phyloP scores from a whole-genome alignment of 495 filamentous ascomycete species.

The Penicilliopsis zonata region DNA sequence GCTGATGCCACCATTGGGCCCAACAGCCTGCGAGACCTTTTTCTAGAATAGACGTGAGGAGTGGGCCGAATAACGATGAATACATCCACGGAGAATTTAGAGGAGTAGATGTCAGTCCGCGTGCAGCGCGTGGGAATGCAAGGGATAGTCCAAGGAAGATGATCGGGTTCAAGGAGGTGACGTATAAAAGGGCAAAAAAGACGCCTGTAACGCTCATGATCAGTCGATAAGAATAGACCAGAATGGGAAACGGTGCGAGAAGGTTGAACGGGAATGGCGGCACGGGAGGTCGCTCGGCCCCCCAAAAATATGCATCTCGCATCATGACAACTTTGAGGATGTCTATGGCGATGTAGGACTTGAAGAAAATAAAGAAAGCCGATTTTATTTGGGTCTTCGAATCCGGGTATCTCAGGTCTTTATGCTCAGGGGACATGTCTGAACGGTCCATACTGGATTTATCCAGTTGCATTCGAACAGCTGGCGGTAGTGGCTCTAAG shows the following conservation, averaged over 20 bases:
- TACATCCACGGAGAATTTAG: constrained; percentile 53
- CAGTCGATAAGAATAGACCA: constrained; percentile 37
- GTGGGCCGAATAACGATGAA: constrained; percentile 48
- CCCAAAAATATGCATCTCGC: constrained; percentile 64
- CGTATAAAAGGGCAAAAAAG: constrained; percentile 38
- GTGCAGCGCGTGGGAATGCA: constrained; percentile 24
- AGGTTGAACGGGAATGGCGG: constrained; percentile 34
- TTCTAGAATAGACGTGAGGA: constrained; percentile 40
- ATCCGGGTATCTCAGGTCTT: constrained; percentile 1
- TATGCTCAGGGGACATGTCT: background rate
- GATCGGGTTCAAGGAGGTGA: constrained; percentile 43
- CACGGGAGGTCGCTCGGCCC: constrained; percentile 14
- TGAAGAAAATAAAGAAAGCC: constrained; percentile 33
- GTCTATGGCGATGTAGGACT: constrained; percentile 54
- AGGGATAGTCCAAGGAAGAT: constrained; percentile 44
- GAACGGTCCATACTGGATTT: constrained; percentile 6
- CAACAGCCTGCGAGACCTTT: constrained; percentile 65
- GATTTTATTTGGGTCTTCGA: constrained; percentile 34
- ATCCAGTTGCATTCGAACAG: constrained; percentile 30
- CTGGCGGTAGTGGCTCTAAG: constrained; percentile 44
- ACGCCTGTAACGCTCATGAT: constrained; percentile 36
- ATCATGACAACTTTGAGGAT: constrained; percentile 51
- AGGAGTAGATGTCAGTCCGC: constrained; percentile 26
- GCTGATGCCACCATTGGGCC: constrained; percentile 83
- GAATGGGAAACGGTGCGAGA: constrained; percentile 19